A percentile compares a stretch with the other conserved stretches of the same genome.
These are phyloP conservation scores for Canavalia gladiata DNA, from an alignment of 306 rosid species.

Conservation along the genomic window DNA sequence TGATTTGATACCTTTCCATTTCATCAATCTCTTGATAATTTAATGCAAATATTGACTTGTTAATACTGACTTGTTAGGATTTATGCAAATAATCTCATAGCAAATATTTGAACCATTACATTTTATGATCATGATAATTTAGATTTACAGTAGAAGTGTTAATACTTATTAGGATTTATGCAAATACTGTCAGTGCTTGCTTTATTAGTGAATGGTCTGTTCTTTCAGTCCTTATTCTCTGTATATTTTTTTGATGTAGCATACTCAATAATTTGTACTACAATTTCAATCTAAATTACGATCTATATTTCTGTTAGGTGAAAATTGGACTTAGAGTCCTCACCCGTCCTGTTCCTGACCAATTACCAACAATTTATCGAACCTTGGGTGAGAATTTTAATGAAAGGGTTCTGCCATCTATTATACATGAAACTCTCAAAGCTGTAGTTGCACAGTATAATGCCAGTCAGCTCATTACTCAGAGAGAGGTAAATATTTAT, in stretches of 20 bases:
- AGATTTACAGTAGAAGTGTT: conserved; percentile 33
- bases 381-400: conserved; percentile 76
- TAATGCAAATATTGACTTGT: too few species aligned
- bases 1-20: conserved; percentile 4
- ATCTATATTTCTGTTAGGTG: conserved; percentile 61
- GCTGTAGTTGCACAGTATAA: conserved; percentile 87
- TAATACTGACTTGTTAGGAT: too few species aligned
- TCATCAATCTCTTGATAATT: conserved; percentile 2
- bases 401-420: conserved; percentile 84
- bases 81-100: neutral
- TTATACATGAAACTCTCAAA: conserved; percentile 86
- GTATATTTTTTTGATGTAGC: neutral
- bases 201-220: neutral
- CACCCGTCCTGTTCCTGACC: conserved; percentile 73
- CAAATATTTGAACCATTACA: conserved; percentile 24
- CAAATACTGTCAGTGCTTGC: conserved; percentile 2
- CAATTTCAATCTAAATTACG: neutral
- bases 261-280: conserved; percentile 13
- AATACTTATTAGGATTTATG: neutral
- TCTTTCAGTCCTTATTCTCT: conserved; percentile 9
- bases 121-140: conserved; percentile 19
- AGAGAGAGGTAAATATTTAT: conserved; percentile 74
- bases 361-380: conserved; percentile 78
- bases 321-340: conserved; percentile 86
- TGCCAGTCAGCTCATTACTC: conserved; percentile 95